phyloP scores from a whole-genome alignment of 495 filamentous ascomycete species.

The Extremus antarcticus region DNA sequence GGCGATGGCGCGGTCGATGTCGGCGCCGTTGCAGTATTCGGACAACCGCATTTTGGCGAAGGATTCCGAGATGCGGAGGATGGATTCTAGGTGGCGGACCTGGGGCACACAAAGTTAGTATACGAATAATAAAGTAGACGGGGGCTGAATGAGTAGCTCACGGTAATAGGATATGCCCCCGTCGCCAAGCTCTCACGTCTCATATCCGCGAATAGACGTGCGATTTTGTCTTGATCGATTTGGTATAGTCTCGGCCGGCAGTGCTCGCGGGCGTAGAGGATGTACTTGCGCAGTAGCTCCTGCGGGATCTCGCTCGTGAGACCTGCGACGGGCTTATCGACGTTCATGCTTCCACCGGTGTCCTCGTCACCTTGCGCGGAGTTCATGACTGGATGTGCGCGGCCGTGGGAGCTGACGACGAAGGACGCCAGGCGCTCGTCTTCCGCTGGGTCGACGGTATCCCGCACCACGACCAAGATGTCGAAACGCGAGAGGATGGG shows the following conservation, averaged over 20 bases:
- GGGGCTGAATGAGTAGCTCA: constrained; percentile 36
- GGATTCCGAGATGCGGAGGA: constrained; percentile 83
- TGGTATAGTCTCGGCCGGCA: constrained; percentile 90
- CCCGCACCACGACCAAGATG: constrained; percentile 91
- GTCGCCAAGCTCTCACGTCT: constrained; percentile 81
- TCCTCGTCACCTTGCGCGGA: constrained; percentile 33
- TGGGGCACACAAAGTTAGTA: constrained; percentile 27
- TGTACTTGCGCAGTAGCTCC: constrained; percentile 90
- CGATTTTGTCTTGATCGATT: constrained; percentile 96
- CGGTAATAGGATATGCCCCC: constrained; percentile 95
- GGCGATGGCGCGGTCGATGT: constrained; percentile 95
- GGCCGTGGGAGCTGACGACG: constrained; percentile 84
- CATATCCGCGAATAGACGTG: constrained; percentile 93
- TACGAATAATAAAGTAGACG: not conserved
- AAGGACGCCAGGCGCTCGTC: constrained; percentile 92
- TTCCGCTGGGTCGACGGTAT: constrained; percentile 92
- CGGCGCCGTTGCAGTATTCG: constrained; percentile 77
- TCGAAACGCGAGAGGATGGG: constrained; percentile 98
- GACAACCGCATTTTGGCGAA: constrained; percentile 94
- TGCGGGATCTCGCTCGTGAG: constrained; percentile 74
- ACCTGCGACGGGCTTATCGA: constrained; percentile 42
- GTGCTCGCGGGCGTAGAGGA: constrained; percentile 85
- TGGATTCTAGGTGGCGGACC: constrained; percentile 95
- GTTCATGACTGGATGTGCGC: constrained; percentile 60
- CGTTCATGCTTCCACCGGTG: constrained; percentile 45